Conservation (phyloP, 257 asterid species). For the Catharanthus roseus region DNA sequence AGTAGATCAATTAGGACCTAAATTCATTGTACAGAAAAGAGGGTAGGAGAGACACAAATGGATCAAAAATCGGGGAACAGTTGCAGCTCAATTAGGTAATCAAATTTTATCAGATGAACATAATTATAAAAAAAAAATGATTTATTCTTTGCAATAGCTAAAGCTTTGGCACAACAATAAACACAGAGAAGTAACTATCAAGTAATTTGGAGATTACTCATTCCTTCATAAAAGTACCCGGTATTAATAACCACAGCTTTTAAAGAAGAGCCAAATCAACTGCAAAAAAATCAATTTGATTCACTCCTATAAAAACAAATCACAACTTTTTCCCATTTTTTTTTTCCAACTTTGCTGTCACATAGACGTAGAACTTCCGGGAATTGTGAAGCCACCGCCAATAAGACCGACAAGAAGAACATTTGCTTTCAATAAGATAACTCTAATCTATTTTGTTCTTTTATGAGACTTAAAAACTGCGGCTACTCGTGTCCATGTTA, state of each 20-base stretch:
- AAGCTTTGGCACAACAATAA: neutral
- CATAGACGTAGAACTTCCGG: neutral
- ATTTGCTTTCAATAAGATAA: conserved; percentile 1
- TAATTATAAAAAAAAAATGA: too few relatives aligned
- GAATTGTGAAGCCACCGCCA: neutral
- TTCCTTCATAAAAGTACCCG: neutral
- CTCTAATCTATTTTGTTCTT: neutral
- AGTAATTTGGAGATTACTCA: neutral
- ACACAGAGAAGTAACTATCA: neutral
- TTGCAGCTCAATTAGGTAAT: neutral
- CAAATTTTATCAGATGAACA: neutral
- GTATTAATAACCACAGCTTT: neutral
- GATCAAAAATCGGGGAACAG: neutral
- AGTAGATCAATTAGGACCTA: conserved; percentile 9
- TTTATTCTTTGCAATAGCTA: neutral
- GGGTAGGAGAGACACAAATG: neutral
- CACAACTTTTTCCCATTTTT: neutral
- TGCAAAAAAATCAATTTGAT: neutral
- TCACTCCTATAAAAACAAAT: neutral
- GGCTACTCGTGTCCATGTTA: too few relatives aligned
- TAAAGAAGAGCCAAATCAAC: neutral
- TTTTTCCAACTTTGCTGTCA: too few relatives aligned
- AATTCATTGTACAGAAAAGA: conserved; percentile 3
- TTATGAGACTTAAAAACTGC: neutral
- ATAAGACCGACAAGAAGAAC: neutral